These are phyloP conservation scores for Trichoderma asperellum DNA, from an alignment of 2,329 filamentous ascomycete species.

Conservation along the genomic window DNA sequence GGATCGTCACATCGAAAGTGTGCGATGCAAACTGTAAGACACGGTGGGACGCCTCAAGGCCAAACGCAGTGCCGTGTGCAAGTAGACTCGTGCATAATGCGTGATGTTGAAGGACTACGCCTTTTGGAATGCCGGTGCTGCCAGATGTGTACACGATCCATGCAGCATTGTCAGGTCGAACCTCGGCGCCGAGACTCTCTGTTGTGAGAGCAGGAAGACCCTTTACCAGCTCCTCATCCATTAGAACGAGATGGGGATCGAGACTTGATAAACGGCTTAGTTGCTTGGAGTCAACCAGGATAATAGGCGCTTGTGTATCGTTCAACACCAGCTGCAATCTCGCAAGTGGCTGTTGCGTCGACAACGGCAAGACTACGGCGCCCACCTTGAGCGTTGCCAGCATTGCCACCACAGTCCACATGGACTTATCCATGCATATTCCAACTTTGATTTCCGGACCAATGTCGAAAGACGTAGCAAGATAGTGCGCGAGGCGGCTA, in stretches of 20 bases:
- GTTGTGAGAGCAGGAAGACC: too few relatives aligned
- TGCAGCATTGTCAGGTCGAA: not conserved
- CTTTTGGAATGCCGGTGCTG: constrained; percentile 23
- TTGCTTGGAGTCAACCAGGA: too few relatives aligned
- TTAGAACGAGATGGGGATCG: too few relatives aligned
- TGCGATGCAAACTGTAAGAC: constrained; percentile 22
- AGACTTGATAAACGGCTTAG: too few relatives aligned
- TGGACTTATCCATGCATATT: constrained; percentile 37
- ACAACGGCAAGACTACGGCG: not conserved
- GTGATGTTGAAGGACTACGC: constrained; percentile 3
- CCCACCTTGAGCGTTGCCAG: constrained; percentile 29
- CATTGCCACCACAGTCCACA: constrained; percentile 32
- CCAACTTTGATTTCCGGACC: constrained; percentile 38
- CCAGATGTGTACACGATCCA: constrained; percentile 23
- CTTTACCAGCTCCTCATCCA: too few relatives aligned
- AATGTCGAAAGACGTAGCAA: constrained; percentile 32
- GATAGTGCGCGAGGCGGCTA: constrained; percentile 40
- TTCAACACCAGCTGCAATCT: too few relatives aligned
- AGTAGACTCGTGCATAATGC: not conserved
- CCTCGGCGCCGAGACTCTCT: too few relatives aligned
- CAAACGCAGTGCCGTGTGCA: not conserved
- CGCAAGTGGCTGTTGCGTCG: not conserved
- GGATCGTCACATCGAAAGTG: constrained; percentile 8
- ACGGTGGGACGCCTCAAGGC: not conserved
- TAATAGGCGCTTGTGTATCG: too few relatives aligned